phyloP scores from a whole-genome alignment of 1,284 basidiomycete species.

The Cerioporus squamosus region DNA sequence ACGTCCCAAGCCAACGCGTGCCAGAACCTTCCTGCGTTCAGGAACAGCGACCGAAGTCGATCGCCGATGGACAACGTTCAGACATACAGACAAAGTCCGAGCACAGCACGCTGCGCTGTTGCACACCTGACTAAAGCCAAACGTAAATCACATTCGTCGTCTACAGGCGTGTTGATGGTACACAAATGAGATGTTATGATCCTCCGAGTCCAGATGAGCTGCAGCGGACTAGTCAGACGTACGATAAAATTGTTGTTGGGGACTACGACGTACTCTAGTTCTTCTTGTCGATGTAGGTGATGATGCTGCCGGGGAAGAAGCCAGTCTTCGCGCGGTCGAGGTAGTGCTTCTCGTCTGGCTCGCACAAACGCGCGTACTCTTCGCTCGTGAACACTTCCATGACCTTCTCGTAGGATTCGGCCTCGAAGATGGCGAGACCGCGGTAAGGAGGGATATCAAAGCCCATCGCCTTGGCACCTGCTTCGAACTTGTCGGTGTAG shows the following conservation, averaged over 20 bases:
- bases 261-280: neutral
- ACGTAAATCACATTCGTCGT: too few relatives aligned
- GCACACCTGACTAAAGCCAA: too few relatives aligned
- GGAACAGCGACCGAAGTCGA: too few relatives aligned
- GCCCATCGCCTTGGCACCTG: constrained; percentile 17
- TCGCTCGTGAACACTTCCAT: constrained; percentile 25
- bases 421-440: constrained; percentile 29
- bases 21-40: too few relatives aligned
- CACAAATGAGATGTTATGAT: too few relatives aligned
- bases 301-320: constrained; percentile 5
- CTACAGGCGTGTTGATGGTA: too few relatives aligned
- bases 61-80: too few relatives aligned
- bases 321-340: constrained; percentile 20
- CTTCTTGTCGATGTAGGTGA: constrained; percentile 8
- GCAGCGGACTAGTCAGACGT: neutral
- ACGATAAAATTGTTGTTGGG: neutral
- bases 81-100: too few relatives aligned
- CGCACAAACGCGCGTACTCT: constrained; percentile 21
- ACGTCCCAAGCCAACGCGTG: too few relatives aligned
- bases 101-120: too few relatives aligned
- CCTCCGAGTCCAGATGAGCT: too few relatives aligned
- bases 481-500: constrained; percentile 17
- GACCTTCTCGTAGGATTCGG: constrained; percentile 30
- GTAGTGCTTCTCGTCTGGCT: constrained; percentile 24
- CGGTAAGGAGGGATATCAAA: constrained; percentile 11